A percentile compares a stretch with the other conserved stretches of the same genome.
Conservation (phyloP, 345 rosid genomes). For the Trapa bicornis region DNA sequence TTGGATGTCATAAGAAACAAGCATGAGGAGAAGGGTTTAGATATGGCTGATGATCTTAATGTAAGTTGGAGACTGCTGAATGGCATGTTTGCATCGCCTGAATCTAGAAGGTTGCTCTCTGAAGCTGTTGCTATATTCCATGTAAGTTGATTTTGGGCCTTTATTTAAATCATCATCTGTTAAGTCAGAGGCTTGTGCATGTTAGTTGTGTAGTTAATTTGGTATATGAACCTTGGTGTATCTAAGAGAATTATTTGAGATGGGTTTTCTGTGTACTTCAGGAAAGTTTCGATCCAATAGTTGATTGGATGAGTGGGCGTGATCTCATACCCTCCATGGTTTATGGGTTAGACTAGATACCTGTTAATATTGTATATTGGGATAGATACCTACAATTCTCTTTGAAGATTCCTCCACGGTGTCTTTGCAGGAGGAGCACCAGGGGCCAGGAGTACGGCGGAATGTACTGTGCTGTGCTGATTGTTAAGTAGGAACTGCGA, state of each 20-base stretch:
- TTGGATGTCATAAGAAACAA: constrained; percentile 42
- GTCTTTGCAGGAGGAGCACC: constrained; percentile 19
- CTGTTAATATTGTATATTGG: neutral
- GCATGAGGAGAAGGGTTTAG: constrained; percentile 30
- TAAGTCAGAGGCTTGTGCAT: neutral
- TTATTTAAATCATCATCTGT: neutral
- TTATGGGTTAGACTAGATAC: constrained; percentile 51
- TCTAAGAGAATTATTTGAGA: neutral
- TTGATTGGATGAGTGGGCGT: constrained; percentile 55
- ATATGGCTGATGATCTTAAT: constrained; percentile 23
- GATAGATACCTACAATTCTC: neutral
- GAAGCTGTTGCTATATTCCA: constrained; percentile 92
- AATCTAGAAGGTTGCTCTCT: constrained; percentile 48
- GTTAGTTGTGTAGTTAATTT: neutral
- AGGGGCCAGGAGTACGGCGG: constrained; percentile 37
- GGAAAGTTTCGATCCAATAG: constrained; percentile 88
- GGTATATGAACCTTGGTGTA: neutral
- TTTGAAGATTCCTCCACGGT: neutral
- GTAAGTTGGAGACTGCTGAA: constrained; percentile 88
- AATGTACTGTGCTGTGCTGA: constrained; percentile 39
- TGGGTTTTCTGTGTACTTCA: constrained; percentile 10
- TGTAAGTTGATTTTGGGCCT: constrained; percentile 35
- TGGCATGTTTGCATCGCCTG: constrained; percentile 52
- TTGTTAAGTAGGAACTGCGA: constrained; percentile 23
- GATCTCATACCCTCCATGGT: constrained; percentile 91